Percentiles rank a stretch among this genome's conserved stretches.
These are phyloP conservation scores for Hypoxylon sp. DNA, from an alignment of 2,329 filamentous ascomycete species.

Conservation along the genomic window DNA sequence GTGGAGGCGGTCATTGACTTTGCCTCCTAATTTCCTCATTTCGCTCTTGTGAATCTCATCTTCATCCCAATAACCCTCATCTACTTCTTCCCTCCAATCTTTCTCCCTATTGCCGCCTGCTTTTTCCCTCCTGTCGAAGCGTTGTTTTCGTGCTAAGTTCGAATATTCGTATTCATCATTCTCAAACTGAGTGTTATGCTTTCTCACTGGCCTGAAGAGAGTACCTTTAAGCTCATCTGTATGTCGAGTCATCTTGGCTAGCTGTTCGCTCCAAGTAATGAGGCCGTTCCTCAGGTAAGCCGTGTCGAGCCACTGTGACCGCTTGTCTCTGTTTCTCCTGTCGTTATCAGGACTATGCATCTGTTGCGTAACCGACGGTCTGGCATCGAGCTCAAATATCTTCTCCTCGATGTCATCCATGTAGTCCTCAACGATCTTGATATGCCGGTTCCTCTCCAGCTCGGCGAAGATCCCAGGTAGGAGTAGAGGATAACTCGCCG, in stretches of 20 bases:
- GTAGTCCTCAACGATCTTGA: slow-evolving; percentile 38
- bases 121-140: neutral
- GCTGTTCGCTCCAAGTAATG: slow-evolving; percentile 48
- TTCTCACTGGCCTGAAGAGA: neutral
- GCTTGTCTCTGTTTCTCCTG: slow-evolving; percentile 36
- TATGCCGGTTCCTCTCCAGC: slow-evolving; percentile 51
- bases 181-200: neutral
- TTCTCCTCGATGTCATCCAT: slow-evolving; percentile 47
- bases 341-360: slow-evolving; percentile 11
- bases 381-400: slow-evolving; percentile 45
- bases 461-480: slow-evolving; percentile 54
- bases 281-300: slow-evolving; percentile 50
- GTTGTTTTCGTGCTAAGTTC: neutral
- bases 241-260: slow-evolving; percentile 44
- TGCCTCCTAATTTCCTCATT: slow-evolving; percentile 25
- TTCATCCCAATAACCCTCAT: neutral
- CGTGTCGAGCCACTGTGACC: slow-evolving; percentile 48
- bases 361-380: slow-evolving; percentile 8
- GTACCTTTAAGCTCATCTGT: slow-evolving; percentile 33
- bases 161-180: neutral
- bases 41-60: slow-evolving; percentile 1
- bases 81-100: neutral
- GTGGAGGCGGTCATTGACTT: slow-evolving; percentile 44
- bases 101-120: too few species aligned
- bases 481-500: slow-evolving; percentile 49